Evolutionary conservation across 148 eudicot species (phyloP).

Genomic region (Silene latifolia): DNA sequence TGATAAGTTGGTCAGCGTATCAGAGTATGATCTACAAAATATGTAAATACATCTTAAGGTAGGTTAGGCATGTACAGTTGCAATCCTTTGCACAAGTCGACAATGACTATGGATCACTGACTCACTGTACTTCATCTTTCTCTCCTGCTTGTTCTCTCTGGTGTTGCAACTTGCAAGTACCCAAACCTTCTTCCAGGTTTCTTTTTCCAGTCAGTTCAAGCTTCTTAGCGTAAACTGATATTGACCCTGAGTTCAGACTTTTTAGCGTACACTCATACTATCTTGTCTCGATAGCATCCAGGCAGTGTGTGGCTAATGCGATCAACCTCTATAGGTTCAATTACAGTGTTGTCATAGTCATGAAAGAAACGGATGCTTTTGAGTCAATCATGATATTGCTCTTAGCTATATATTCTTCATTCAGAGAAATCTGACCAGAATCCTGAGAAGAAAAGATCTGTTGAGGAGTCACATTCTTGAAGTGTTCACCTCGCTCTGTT

Average conservation of each 20-base stretch:
- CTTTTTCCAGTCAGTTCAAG: conserved; percentile 18
- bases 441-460: no score
- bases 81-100: conserved; percentile 11
- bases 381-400: no score
- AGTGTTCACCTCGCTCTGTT: no score
- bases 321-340: conserved; percentile 47
- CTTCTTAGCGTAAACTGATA: no score
- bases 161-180: conserved; percentile 85
- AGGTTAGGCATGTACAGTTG: conserved; percentile 19
- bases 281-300: conserved; percentile 55
- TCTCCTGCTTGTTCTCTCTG: conserved; percentile 47
- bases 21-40: conserved; percentile 21
- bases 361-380: no score
- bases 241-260: conserved; percentile 40
- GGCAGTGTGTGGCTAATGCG: conserved; percentile 74
- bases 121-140: conserved; percentile 7
- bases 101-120: background rate
- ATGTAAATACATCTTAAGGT: background rate
- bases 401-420: no score
- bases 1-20: background rate
- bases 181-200: conserved; percentile 57
- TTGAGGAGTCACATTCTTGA: no score
- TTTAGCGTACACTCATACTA: conserved; percentile 82
- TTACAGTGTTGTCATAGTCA: conserved; percentile 41
- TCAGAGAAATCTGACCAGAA: no score